Base-by-base conservation (phyloP, 176 grass and related monocot genomes). In the Lolium perenne region DNA sequence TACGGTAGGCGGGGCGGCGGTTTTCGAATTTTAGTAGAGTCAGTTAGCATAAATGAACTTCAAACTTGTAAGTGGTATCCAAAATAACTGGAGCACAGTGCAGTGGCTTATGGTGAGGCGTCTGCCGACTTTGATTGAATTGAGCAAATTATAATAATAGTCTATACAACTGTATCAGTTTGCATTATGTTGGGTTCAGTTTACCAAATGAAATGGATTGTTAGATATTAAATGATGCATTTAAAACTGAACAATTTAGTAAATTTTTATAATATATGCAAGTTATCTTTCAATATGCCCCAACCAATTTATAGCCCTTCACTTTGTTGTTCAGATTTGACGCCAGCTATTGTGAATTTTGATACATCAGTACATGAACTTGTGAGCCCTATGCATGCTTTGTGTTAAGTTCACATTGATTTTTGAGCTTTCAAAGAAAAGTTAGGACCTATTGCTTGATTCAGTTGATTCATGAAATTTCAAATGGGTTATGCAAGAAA, bases 151-250 rank as follows among this genome's bases (percentile, higher is more conserved):
- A 6, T 68, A 59, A 66, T 71, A 71, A 41, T 61, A 71, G 40
- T 82, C 23, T 0, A 5, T 17, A 50, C n/a, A 70, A 41, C 25
- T 69, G 2, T 82, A 67, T 50, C 26, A 41, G 41, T 77, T 71
- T 18, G 10, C 75, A 38, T 35, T 32, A 26, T 83, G 10, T 47
- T 51, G 57, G 20, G 1, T 47, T 76, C 62, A 20, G 23, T 66
- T 72, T 59, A n/a, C 20, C 48, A 68, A 25, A 43, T 84, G 29
- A 86, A 46, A 77, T 43, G 6, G 16, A 82, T 77, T 86, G 9
- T 14, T 80, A 14, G 32, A 74, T 56, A 67, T 26, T 40, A 38
- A 38, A 9, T 38, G 14, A 85, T 76, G 49, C 38, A 58, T 89
- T 65, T 26, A 43, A 64, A 74, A 12, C 23, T 85, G 48, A 73